Evolutionary conservation across 495 filamentous ascomycete genomes (phyloP).

Genomic region (Penicillium diatomitis): DNA sequence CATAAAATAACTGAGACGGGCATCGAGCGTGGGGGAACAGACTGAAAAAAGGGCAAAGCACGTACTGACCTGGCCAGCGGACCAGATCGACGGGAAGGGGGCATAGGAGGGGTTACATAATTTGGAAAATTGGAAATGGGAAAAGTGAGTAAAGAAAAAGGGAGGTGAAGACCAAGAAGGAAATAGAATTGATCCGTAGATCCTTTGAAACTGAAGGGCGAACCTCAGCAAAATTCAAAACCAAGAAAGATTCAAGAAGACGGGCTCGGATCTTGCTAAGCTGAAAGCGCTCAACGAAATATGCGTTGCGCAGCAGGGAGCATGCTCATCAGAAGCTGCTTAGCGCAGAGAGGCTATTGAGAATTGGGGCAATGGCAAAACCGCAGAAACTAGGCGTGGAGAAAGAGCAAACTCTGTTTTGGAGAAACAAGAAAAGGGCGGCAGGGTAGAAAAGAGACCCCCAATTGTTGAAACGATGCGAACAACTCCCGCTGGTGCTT

Average conservation of each 20-base stretch:
- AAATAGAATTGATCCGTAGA: not conserved
- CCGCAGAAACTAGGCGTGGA: slow-evolving; percentile 18
- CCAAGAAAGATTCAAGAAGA: slow-evolving; percentile 9
- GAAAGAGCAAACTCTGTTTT: slow-evolving; percentile 33
- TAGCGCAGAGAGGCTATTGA: slow-evolving; percentile 17
- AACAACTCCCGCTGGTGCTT: slow-evolving; percentile 40
- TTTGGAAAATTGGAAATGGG: slow-evolving; percentile 7
- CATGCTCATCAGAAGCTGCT: slow-evolving; percentile 43
- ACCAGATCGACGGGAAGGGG: not conserved
- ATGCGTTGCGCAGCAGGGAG: slow-evolving; percentile 35
- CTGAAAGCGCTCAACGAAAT: slow-evolving; percentile 42
- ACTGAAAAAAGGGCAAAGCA: slow-evolving; percentile 2
- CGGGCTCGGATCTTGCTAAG: slow-evolving; percentile 35
- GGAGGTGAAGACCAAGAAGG: slow-evolving; percentile 11
- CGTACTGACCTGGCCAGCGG: not conserved
- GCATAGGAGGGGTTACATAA: slow-evolving; percentile 4
- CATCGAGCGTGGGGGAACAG: slow-evolving; percentile 7
- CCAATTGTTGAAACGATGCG: slow-evolving; percentile 37
- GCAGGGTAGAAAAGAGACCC: slow-evolving; percentile 13
- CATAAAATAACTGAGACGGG: slow-evolving; percentile 4
- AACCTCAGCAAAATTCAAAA: no score
- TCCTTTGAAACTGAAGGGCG: no score
- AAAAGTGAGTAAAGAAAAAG: slow-evolving; percentile 1
- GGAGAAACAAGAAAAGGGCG: slow-evolving; percentile 16
- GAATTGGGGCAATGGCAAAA: not conserved